Evolutionary conservation across 2,329 filamentous ascomycete species (phyloP), one percentile per base, ranked within the genome.

Genomic region (Fusarium buxicola): DNA sequence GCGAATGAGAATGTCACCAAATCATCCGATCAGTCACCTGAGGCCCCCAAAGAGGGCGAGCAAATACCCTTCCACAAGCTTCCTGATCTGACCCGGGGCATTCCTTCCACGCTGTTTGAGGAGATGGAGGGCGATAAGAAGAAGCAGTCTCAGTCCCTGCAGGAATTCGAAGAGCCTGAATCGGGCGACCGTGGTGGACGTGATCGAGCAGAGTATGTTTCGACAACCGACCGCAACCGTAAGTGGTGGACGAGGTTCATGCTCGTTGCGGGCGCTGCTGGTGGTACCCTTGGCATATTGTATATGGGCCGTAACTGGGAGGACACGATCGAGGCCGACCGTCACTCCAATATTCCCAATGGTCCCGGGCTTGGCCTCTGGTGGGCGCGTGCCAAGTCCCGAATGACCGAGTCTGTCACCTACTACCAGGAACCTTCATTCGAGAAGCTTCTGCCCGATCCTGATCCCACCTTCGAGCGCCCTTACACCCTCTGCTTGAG

Each of bases 341-440:
- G 82, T 57, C 87, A 96, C 72, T 80, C 84, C 24, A 88, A 94
- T 51, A 86, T 90, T 15, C 91, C 92, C 50, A 91, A 91, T 48
- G 94, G 94, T 59, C 97, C 92, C 91, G 83, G 85, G 4, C 76
- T 90, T 2, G 81, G 79, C 3, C 81, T 91, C 27, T 95, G 95
- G 86, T 98, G 91, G 83, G 87, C 88, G 70, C 91, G 95, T 58
- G 88, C 89, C 48, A 88, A 84, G 71, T 89, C 93, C 49, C 89
- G 95, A 49, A 82, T 92, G 69, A 84, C 83, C 60, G 89, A 92
- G 64, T 87, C 92, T 55, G 84, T 95, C 60, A 91, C 89, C 67
- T 98, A 98, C 82, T 99, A 98, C 81, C 94, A 94, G 68, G 94
- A 98, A 72, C 95, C 95, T 4, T 90, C 94, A 8, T 98, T 98